Conservation (phyloP, 768 basidiomycete species). For the Cyclocybe cylindracea region DNA sequence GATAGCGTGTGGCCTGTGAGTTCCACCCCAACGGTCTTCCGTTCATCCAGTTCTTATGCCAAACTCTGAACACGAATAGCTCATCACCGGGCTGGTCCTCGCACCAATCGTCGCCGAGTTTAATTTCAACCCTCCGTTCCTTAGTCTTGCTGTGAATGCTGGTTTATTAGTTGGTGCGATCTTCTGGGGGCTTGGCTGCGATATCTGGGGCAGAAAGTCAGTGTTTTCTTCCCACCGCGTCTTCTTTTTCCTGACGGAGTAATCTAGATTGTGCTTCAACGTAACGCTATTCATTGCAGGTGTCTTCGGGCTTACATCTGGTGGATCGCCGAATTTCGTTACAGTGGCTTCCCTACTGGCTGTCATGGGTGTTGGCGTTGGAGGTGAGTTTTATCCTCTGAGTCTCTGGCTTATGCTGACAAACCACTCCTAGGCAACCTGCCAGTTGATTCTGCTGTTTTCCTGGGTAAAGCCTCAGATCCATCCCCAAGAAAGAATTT, state of each 20-base stretch:
- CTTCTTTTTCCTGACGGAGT: neutral
- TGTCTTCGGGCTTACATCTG: slow-evolving; percentile 64
- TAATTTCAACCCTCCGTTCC: slow-evolving; percentile 54
- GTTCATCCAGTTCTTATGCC: no score
- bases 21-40: neutral
- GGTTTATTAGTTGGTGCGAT: slow-evolving; percentile 69
- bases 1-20: slow-evolving; percentile 76
- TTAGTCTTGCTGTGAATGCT: slow-evolving; percentile 67
- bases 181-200: slow-evolving; percentile 68
- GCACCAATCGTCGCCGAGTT: slow-evolving; percentile 68
- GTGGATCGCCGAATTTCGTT: slow-evolving; percentile 54
- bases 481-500: neutral
- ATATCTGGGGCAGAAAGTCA: slow-evolving; percentile 68
- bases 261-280: slow-evolving; percentile 60
- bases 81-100: slow-evolving; percentile 67
- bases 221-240: slow-evolving; percentile 9
- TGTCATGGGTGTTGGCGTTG: slow-evolving; percentile 67
- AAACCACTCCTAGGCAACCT: slow-evolving; percentile 41
- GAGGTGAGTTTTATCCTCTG: slow-evolving; percentile 36
- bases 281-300: slow-evolving; percentile 69
- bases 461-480: slow-evolving; percentile 47
- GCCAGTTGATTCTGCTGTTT: slow-evolving; percentile 76
- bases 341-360: slow-evolving; percentile 54
- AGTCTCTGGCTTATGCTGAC: slow-evolving; percentile 1
- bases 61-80: slow-evolving; percentile 27